These are phyloP conservation scores for Alternaria conjuncta DNA, from an alignment of 2,329 filamentous ascomycete species.

Conservation along the genomic window DNA sequence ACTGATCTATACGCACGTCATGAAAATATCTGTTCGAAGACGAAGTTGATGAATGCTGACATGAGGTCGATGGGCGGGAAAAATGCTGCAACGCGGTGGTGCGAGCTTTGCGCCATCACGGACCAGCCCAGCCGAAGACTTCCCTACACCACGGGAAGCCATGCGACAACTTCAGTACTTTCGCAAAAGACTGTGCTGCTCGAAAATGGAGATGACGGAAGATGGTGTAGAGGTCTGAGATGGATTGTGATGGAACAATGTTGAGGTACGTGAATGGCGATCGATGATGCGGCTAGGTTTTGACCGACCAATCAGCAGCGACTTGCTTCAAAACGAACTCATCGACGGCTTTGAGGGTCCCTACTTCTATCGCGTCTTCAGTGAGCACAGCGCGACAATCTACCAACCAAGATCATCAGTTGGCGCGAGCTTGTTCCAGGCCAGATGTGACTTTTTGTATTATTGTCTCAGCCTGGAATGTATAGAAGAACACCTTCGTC, in stretches of 20 bases:
- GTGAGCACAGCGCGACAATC: background rate
- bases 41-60: background rate
- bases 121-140: background rate
- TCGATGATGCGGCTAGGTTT: background rate
- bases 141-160: background rate
- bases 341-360: background rate
- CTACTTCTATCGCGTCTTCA: slow-evolving; percentile 5
- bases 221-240: background rate
- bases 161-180: background rate
- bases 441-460: accelerated
- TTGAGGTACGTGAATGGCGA: background rate
- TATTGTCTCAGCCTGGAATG: background rate
- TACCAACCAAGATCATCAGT: background rate
- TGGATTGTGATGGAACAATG: background rate
- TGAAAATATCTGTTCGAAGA: background rate
- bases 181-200: background rate
- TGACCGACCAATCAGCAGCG: slow-evolving; percentile 1
- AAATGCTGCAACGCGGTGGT: slow-evolving; percentile 1
- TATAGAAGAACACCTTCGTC: background rate
- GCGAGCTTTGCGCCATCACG: slow-evolving; percentile 12
- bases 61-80: background rate
- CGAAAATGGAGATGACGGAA: background rate
- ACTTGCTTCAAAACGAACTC: background rate
- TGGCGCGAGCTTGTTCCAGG: background rate
- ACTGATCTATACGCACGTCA: background rate